Conservation (phyloP, 345 rosid species). For the Atalantia buxifolia region DNA sequence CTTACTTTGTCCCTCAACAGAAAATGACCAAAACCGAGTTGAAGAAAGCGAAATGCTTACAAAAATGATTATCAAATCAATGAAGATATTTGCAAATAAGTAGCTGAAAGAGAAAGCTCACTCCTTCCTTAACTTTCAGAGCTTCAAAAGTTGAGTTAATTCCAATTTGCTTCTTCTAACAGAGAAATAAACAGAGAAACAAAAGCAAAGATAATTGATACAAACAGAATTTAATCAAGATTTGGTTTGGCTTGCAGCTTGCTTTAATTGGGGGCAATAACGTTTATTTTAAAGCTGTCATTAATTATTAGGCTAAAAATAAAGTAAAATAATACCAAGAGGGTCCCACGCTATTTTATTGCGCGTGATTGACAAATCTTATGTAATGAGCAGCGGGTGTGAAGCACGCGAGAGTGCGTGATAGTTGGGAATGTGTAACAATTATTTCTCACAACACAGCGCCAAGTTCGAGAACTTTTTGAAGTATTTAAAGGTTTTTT, state of each 20-base stretch:
- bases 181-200: neutral
- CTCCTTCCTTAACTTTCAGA: neutral
- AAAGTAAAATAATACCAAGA: neutral
- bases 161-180: neutral
- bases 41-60: conserved; percentile 10
- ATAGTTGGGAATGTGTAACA: neutral
- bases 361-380: conserved; percentile 5
- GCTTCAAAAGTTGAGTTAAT: neutral
- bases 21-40: conserved; percentile 9
- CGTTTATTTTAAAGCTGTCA: neutral
- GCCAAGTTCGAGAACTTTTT: neutral
- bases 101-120: neutral
- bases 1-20: neutral
- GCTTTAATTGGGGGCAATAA: conserved; percentile 8
- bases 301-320: neutral
- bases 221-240: neutral
- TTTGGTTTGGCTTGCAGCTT: neutral
- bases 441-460: neutral
- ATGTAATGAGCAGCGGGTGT: neutral
- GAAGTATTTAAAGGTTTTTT: too few relatives aligned
- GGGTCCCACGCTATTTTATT: neutral
- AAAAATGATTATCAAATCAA: conserved; percentile 6
- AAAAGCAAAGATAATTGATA: neutral
- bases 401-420: neutral
- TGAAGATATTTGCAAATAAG: conserved; percentile 4